Conservation (phyloP, 768 basidiomycete species). For the Ramaria sp. region DNA sequence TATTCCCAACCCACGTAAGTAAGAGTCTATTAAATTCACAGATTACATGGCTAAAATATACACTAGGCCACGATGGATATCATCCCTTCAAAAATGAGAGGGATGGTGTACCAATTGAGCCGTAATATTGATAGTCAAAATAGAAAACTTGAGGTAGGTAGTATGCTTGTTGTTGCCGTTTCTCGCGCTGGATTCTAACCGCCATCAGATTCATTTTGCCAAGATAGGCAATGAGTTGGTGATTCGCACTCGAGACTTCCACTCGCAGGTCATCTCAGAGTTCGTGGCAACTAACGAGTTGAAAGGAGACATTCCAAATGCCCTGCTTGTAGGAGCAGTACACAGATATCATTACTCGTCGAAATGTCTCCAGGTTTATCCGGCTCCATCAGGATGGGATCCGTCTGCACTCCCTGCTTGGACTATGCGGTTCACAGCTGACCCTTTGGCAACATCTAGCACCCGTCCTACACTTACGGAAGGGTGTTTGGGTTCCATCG, state of each 20-base stretch:
- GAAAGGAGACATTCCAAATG: background rate
- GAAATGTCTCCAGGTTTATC: background rate
- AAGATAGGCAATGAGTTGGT: conserved; percentile 16
- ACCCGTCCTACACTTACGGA: background rate
- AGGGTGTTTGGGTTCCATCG: background rate
- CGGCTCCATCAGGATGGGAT: background rate
- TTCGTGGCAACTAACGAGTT: conserved; percentile 21
- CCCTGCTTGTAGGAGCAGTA: background rate
- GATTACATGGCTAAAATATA: conserved; percentile 9
- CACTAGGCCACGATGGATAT: conserved; percentile 17
- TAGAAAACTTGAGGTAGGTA: conserved; percentile 15
- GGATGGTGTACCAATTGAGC: conserved; percentile 25
- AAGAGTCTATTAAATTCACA: background rate
- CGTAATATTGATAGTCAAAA: conserved; percentile 12
- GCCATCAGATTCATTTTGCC: conserved; percentile 22
- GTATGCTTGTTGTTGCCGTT: background rate
- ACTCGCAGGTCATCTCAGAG: conserved; percentile 17
- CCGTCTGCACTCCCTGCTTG: background rate
- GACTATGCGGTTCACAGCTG: background rate
- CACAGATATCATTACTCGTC: background rate
- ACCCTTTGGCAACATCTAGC: background rate
- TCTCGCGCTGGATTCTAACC: conserved; percentile 3
- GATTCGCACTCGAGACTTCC: conserved; percentile 19
- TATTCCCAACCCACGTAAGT: background rate
- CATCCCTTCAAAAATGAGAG: conserved; percentile 23